Percentiles rank a stretch among this genome's conserved stretches.
Conservation (phyloP, 1,284 basidiomycete genomes). For the Cryptococcus sp. region DNA sequence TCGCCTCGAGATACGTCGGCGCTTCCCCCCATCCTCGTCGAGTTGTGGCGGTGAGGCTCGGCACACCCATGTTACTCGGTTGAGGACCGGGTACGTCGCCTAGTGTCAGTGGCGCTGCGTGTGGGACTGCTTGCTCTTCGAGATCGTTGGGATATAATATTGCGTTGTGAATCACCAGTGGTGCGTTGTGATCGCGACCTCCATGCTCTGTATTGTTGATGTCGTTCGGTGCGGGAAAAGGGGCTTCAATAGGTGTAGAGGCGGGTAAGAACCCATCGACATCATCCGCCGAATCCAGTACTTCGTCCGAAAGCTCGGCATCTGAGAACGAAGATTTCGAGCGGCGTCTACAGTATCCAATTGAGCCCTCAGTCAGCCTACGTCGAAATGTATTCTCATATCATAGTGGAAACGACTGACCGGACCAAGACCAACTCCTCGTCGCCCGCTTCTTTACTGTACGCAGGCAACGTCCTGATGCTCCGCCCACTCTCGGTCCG, state of each 20-base stretch:
- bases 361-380: not conserved
- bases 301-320: slow-evolving; percentile 1
- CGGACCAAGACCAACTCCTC: slow-evolving; percentile 44
- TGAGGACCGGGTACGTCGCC: not conserved
- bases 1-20: slow-evolving; percentile 41
- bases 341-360: not conserved
- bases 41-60: not conserved
- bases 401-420: slow-evolving; percentile 17
- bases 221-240: no score
- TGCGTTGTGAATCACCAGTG: no score
- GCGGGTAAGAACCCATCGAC: no score
- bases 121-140: no score
- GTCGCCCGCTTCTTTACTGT: slow-evolving; percentile 46
- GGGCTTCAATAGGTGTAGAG: no score
- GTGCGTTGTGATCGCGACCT: no score
- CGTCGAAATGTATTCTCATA: no score
- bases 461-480: slow-evolving; percentile 41
- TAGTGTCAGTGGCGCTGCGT: not conserved
- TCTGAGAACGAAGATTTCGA: slow-evolving; percentile 10
- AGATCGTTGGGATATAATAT: no score
- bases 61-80: not conserved
- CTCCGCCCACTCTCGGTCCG: slow-evolving; percentile 43
- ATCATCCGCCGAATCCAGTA: no score
- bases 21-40: slow-evolving; percentile 37
- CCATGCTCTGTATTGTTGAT: no score